A percentile compares a stretch with the other conserved stretches of the same genome.
Conservation (phyloP, 2,329 filamentous ascomycete species). For the Fusarium multiceps region DNA sequence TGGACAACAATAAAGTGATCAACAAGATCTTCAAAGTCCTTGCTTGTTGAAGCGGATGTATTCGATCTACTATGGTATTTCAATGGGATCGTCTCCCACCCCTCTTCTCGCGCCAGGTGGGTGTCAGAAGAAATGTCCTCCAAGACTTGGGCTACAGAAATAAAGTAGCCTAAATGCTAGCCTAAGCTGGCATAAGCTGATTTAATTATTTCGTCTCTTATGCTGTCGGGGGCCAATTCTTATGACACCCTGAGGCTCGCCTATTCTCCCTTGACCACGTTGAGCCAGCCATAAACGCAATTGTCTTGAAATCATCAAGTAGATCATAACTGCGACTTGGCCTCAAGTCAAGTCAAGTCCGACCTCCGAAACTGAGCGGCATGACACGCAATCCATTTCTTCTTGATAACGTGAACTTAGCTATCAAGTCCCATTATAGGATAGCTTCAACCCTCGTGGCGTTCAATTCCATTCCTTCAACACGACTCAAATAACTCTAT, state of each 20-base stretch:
- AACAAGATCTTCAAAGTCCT: background rate
- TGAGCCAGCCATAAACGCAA: slow-evolving; percentile 20
- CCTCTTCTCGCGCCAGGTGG: too few relatives aligned
- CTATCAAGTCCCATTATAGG: background rate
- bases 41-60: background rate
- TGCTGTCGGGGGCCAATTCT: too few relatives aligned
- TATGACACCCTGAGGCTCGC: too few relatives aligned
- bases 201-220: too few relatives aligned
- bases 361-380: slow-evolving; percentile 5
- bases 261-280: slow-evolving; percentile 5
- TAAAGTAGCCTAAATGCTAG: too few relatives aligned
- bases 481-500: slow-evolving; percentile 16
- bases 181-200: too few relatives aligned
- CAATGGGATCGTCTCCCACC: background rate
- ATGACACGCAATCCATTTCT: slow-evolving; percentile 24
- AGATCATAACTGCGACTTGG: background rate
- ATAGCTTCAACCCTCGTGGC: slow-evolving; percentile 10
- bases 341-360: slow-evolving; percentile 8
- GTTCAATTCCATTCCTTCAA: slow-evolving; percentile 26
- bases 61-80: background rate
- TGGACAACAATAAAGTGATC: slow-evolving; percentile 12
- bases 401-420: background rate
- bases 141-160: too few relatives aligned
- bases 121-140: too few relatives aligned
- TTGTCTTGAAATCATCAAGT: slow-evolving; percentile 17